Evolutionary conservation across 73 alveolate genomes (phyloP).

Genomic region (Paramecium tetraurelia): DNA sequence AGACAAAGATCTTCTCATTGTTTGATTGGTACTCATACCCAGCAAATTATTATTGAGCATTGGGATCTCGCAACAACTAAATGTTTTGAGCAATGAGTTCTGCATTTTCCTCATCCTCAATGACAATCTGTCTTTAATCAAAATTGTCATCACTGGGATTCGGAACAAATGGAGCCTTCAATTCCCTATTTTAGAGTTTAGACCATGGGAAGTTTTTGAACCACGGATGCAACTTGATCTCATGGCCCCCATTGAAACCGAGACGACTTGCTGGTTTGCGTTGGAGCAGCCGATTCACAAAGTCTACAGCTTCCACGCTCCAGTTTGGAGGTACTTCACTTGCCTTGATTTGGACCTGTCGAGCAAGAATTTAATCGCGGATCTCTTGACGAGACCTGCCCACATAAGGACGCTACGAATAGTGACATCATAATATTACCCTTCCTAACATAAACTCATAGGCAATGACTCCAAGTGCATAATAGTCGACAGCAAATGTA

Average conservation of each 20-base stretch:
- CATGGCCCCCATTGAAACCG: slow-evolving; percentile 85
- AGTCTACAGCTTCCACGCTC: slow-evolving; percentile 82
- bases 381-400: slow-evolving; percentile 76
- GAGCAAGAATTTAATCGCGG: slow-evolving; percentile 76
- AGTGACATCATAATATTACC: background rate
- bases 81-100: slow-evolving; percentile 32
- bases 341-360: slow-evolving; percentile 64
- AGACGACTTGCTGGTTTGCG: slow-evolving; percentile 85
- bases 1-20: background rate
- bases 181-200: slow-evolving; percentile 77
- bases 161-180: slow-evolving; percentile 81
- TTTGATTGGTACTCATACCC: slow-evolving; percentile 30
- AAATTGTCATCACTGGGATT: slow-evolving; percentile 52
- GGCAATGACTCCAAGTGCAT: slow-evolving; percentile 84
- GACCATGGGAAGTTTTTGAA: slow-evolving; percentile 86
- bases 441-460: slow-evolving; percentile 79
- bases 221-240: slow-evolving; percentile 88
- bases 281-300: slow-evolving; percentile 74
- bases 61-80: slow-evolving; percentile 21
- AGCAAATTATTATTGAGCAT: background rate
- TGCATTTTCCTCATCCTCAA: slow-evolving; percentile 57
- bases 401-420: slow-evolving; percentile 71
- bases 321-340: slow-evolving; percentile 75
- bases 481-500: slow-evolving; percentile 73
- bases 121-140: slow-evolving; percentile 55